A percentile compares a stretch with the other conserved stretches of the same genome.
Conservation (phyloP, 2,329 filamentous ascomycete genomes). For the Pezicula carpinea region DNA sequence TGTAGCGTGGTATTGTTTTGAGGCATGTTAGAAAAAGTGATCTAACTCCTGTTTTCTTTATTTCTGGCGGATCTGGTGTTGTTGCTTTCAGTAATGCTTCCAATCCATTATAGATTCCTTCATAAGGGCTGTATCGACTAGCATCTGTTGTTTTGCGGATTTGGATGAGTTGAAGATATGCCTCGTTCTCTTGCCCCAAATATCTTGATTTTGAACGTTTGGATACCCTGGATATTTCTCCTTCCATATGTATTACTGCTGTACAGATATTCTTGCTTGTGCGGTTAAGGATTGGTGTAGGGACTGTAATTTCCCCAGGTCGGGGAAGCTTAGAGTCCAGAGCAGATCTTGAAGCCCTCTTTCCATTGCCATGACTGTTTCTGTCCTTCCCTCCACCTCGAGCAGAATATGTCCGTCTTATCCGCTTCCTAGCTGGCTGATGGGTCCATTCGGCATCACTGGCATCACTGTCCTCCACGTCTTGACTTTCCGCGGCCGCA, state of each 20-base stretch:
- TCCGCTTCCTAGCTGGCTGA: constrained; percentile 15
- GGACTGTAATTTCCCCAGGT: constrained; percentile 26
- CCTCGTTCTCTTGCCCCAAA: constrained; percentile 8
- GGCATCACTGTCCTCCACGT: constrained; percentile 1
- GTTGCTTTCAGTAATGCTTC: constrained; percentile 42
- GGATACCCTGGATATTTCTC: neutral
- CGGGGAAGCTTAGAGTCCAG: neutral
- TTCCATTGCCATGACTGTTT: neutral
- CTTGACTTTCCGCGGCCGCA: neutral
- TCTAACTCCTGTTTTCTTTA: constrained; percentile 25
- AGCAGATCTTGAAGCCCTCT: constrained; percentile 1
- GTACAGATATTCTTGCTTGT: constrained; percentile 13
- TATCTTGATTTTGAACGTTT: constrained; percentile 7
- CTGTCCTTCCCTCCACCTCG: constrained; percentile 8
- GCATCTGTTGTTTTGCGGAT: constrained; percentile 29
- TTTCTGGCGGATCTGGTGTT: constrained; percentile 8
- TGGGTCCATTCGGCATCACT: constrained; percentile 20
- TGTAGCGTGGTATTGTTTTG: constrained; percentile 42
- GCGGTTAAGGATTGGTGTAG: constrained; percentile 27
- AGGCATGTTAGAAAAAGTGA: constrained; percentile 47
- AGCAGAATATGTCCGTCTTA: constrained; percentile 26
- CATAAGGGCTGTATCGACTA: constrained; percentile 33
- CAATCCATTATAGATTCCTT: constrained; percentile 40
- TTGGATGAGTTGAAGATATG: constrained; percentile 13
- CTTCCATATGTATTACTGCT: neutral